Base-by-base conservation (phyloP, 2,329 filamentous ascomycete species). In the Didymella segeticola region DNA sequence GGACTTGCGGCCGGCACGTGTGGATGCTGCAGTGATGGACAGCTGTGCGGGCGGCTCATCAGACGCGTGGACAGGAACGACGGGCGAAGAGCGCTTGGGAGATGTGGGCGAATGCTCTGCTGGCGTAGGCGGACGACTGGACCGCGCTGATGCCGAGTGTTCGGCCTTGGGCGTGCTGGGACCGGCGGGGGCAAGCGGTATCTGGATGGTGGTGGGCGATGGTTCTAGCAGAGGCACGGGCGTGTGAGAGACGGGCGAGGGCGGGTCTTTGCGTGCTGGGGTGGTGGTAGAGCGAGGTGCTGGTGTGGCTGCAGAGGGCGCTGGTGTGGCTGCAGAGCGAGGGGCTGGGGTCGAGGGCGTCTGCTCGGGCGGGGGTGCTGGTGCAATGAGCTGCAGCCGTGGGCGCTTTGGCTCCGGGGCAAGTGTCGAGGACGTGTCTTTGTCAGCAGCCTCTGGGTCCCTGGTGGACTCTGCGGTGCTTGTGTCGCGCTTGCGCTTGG, bases 401-500 rank as follows among this genome's bases (percentile, higher is more conserved):
- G 58, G 57, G 12, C 71, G 69, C 50, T 75, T 75, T 15, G 66
- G 48, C 19, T 72, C 69, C 6, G 71, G 66, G 4, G 58, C 66
- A 39, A 56, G 66, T 5, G 61, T 48, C 8, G n/a, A n/a, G n/a
- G 54, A 48, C 15, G 67, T 68, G 22, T 74, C 72, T 36, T 66
- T 61, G 1, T 67, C 67, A 31, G 61, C 64, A 29, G 62, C 41
- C 2, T 69, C 72, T 5, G 55, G 45, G 27, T 69, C 70, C 47
- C 62, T 56, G 14, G 60, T 64, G 9, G 42, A 39, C 14, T 58
- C 57, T 10, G 42, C 34, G 4, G 61, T 47, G 14, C 47, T 75
- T 25, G 79, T 73, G 42, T 86, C 83, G 33, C 81, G 75, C 64
- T 86, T 87, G 45, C 84, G 79, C 70, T 86, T 87, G 61, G 73